phyloP scores from a whole-genome alignment of 2,329 filamentous ascomycete genomes.

The Aspergillus novoparasiticus region DNA sequence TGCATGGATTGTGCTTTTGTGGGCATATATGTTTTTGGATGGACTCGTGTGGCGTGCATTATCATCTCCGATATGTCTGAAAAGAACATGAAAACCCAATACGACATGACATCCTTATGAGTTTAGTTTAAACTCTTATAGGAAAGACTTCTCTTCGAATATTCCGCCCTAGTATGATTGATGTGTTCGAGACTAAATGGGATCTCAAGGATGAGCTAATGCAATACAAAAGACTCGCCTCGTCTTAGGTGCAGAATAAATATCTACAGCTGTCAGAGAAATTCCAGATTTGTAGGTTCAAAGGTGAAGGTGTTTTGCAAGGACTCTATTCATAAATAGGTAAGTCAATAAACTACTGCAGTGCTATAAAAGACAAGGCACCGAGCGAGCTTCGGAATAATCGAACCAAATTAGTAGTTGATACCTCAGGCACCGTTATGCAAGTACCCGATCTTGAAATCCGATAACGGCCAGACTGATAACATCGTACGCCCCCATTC shows the following conservation, averaged over 20 bases:
- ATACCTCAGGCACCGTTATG: not conserved
- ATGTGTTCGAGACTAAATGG: not conserved
- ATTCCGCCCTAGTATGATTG: not conserved
- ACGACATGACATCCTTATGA: not conserved
- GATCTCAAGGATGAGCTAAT: not conserved
- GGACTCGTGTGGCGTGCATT: constrained; percentile 10
- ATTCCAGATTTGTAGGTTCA: not conserved
- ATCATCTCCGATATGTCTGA: not conserved
- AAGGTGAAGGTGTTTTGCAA: not conserved
- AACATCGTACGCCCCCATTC: not conserved
- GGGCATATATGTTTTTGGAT: constrained; percentile 19
- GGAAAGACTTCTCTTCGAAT: not conserved
- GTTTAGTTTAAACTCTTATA: too few relatives aligned
- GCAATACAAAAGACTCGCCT: too few relatives aligned
- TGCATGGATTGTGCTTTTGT: constrained; percentile 20
- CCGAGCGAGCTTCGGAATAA: not conserved
- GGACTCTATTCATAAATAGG: not conserved
- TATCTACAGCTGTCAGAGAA: not conserved
- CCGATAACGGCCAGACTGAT: not conserved
- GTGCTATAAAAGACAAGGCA: not conserved
- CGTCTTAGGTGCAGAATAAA: not conserved
- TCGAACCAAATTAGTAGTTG: not conserved
- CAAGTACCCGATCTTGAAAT: not conserved
- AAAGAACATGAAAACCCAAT: not conserved
- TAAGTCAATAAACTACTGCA: not conserved